A percentile compares a stretch with the other conserved stretches of the same genome.
These are phyloP conservation scores for Dendrocalamus sinicus DNA, from an alignment of 176 grass and related monocot species.

Conservation along the genomic window DNA sequence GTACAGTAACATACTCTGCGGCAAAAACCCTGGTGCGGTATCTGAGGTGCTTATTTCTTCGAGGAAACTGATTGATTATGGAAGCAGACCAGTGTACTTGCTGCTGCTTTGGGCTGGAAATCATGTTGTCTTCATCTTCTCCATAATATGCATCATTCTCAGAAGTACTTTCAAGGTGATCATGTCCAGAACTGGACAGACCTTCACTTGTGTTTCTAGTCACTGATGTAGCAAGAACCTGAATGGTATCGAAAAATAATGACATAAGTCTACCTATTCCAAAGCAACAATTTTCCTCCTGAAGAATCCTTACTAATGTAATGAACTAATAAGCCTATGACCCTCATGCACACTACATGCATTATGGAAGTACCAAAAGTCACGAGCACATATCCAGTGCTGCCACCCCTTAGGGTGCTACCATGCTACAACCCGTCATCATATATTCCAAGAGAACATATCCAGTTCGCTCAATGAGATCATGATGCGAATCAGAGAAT, in stretches of 20 bases:
- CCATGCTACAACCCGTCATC: no score
- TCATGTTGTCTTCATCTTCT: constrained; percentile 96
- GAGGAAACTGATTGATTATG: constrained; percentile 56
- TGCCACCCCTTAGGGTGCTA: no score
- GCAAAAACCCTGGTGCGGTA: constrained; percentile 95
- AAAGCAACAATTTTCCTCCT: constrained; percentile 27
- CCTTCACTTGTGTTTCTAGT: constrained; percentile 58
- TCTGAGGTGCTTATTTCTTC: constrained; percentile 89
- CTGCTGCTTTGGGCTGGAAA: constrained; percentile 69
- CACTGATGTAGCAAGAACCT: constrained; percentile 93
- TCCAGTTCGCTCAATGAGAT: background rate
- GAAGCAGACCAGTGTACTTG: constrained; percentile 46
- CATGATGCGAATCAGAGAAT: background rate
- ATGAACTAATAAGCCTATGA: constrained; percentile 21
- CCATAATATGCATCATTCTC: constrained; percentile 70
- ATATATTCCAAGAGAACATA: no score
- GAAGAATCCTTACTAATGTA: constrained; percentile 32
- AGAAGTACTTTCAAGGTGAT: constrained; percentile 49
- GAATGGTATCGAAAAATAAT: constrained; percentile 36
- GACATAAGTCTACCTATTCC: constrained; percentile 29
- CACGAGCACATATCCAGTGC: background rate
- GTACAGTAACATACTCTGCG: constrained; percentile 75
- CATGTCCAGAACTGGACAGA: constrained; percentile 57
- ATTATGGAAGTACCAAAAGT: constrained; percentile 11
- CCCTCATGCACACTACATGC: constrained; percentile 5